Evolutionary conservation across 495 filamentous ascomycete species (phyloP), one percentile per base, ranked within the genome.

Genomic region (Aspergillus olivimuriae): DNA sequence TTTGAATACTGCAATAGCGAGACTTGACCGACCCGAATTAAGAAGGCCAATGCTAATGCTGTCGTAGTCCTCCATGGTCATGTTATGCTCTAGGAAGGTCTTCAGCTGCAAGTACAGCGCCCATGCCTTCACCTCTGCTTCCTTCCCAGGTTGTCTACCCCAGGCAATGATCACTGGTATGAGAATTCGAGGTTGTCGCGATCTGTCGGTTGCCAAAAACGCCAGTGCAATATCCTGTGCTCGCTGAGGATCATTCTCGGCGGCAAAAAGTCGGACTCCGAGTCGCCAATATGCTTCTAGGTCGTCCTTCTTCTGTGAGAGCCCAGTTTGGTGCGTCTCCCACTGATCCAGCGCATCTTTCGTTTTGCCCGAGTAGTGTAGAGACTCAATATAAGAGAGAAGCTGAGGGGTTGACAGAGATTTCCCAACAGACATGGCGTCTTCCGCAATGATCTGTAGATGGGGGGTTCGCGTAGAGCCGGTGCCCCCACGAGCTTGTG

Each of bases 31-130:
- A 36, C 76, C 73, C 6, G 75, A 69, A 4, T 73, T 66, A 7
- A 91, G 64, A 48, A 89, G 81, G 28, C 70, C 68, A 30, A 77
- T 74, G 39, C 75, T 79, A 17, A 91, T 61, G 23, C 68, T 65
- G 59, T 89, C 86, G 52, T 87, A 91, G 57, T 91, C 85, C 16
- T 80, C 68, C 68, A 88, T 82, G 6, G 66, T 78, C 65, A 91
- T 86, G 10, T 71, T 58, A 16, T 74, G 52, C 2, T 78, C 79
- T 4, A 88, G 59, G 12, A 75, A 69, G 10, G 68, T 61, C 36
- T 77, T 78, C 21, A 91, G 61, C 22, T 74, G 71, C 28, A 79
- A 61, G 59, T 89, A 91, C 4, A 80, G 50, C 17, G 77, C 72
- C 79, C 83, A 89, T 3, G 84, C 82, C 37, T 78, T 75, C 30